Evolutionary conservation across 106 monocot genomes (phyloP), one percentile per base, ranked within the genome.

Genomic region (Dendrobium huoshanense): DNA sequence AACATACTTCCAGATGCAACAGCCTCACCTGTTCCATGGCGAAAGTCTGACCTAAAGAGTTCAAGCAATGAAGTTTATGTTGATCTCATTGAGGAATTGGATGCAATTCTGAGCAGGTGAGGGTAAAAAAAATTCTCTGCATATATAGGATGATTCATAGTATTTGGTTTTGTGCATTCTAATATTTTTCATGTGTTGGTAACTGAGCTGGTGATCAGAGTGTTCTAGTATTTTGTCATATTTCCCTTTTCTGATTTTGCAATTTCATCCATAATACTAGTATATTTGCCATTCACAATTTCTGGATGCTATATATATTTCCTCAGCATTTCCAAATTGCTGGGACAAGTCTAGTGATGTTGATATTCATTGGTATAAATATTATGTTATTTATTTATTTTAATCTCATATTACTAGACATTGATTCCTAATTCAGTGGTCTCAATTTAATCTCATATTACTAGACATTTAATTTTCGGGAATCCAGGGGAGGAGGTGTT

Each of bases 51-150:
- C 56, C 67, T 79, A 8, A 94, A 92, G 88, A 45, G 75, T 78
- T 80, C 89, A 78, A 89, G 90, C 79, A 97, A 94, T 84, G 94
- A 97, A 85, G 86, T 94, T 55, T 94, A 94, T 81, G 90, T 97
- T 73, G 88, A 94, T 59, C 86, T 97, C 82, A 90, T 91, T 49
- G 97, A 97, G 73, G 94, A 97, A 77, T 84, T 97, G 77, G 92
- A 97, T 88, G 90, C 86, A 83, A 80, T 80, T 72, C 76, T 97
- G 19, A 94, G 82, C 87, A 90, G 96, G 96, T 96, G 24, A 1
- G 58, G 18, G 51, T 76, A 19, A 49, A 47, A 19, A 49, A 47
- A 76, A 27, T 76, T 16, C 40, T 41, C 44, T 74, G 17, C 3
- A 13, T 4, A 8, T 70, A 15, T n/a, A 70, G 22, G 20, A 3